Conservation (phyloP, 345 rosid genomes). For the Rhizophora apiculata region DNA sequence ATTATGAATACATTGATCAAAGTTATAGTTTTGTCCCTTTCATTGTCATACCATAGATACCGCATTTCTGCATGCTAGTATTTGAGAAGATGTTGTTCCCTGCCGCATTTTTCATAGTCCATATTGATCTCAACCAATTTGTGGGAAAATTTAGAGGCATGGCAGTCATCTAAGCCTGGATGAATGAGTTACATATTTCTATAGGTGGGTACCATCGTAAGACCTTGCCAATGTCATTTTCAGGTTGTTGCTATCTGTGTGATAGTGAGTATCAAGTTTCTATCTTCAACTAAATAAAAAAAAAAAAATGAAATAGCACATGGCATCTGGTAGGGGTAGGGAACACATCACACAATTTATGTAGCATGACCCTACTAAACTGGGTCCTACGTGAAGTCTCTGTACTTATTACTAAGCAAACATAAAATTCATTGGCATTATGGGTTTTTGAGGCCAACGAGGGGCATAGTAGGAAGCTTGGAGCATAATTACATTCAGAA, state of each 20-base stretch:
- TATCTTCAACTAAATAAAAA: too few species aligned
- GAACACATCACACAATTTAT: slow-evolving; percentile 1
- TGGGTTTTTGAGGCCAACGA: too few species aligned
- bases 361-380: slow-evolving; percentile 1
- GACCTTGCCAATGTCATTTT: too few species aligned
- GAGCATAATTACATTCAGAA: too few species aligned
- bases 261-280: too few species aligned
- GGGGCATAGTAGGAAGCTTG: too few species aligned
- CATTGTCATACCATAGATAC: background rate
- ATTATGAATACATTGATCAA: background rate
- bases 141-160: too few species aligned
- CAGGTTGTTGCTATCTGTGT: too few species aligned
- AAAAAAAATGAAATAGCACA: background rate
- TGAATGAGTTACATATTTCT: too few species aligned
- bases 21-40: background rate
- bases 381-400: background rate
- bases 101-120: background rate
- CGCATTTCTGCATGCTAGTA: background rate
- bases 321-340: background rate
- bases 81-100: background rate
- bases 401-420: background rate
- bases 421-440: too few species aligned
- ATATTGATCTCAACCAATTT: background rate
- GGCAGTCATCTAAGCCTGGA: too few species aligned
- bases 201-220: too few species aligned